Percentiles rank a stretch among this genome's conserved stretches.
These are phyloP conservation scores for Dendrobium chrysotoxum DNA, from an alignment of 106 monocot genomes.

Conservation along the genomic window DNA sequence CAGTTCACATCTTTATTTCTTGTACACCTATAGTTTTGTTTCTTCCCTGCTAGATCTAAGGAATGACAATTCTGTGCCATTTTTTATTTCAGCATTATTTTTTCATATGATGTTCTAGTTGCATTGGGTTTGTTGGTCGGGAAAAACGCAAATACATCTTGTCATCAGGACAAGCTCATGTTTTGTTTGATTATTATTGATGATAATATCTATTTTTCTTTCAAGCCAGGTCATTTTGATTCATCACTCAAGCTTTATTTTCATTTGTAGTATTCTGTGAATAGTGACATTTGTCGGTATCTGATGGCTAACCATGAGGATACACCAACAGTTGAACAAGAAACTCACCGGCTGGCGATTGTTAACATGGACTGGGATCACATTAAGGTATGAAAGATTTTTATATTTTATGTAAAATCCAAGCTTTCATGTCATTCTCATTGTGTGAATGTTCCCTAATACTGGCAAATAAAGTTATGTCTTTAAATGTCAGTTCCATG, in stretches of 20 bases:
- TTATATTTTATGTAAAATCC: neutral
- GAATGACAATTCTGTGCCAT: neutral
- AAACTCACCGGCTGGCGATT: constrained; percentile 73
- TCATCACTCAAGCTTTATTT: neutral
- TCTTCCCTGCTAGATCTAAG: neutral
- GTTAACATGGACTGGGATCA: constrained; percentile 98
- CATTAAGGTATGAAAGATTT: constrained; percentile 58
- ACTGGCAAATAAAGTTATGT: neutral
- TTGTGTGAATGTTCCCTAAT: neutral
- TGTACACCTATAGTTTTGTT: neutral
- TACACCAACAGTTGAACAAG: constrained; percentile 52
- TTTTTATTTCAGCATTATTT: neutral
- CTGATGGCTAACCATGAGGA: constrained; percentile 72
- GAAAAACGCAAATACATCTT: neutral
- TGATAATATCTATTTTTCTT: neutral
- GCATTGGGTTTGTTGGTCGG: neutral
- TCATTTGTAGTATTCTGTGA: constrained; percentile 44
- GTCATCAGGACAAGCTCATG: neutral
- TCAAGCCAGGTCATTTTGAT: neutral
- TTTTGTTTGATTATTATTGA: neutral
- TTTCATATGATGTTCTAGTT: neutral
- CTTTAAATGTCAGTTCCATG: neutral
- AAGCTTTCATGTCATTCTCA: neutral
- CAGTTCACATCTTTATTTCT: neutral
- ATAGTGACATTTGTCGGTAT: constrained; percentile 46